These are phyloP conservation scores for Coelastrella sp. DNA, from an alignment of 139 green algal species.

Conservation along the genomic window DNA sequence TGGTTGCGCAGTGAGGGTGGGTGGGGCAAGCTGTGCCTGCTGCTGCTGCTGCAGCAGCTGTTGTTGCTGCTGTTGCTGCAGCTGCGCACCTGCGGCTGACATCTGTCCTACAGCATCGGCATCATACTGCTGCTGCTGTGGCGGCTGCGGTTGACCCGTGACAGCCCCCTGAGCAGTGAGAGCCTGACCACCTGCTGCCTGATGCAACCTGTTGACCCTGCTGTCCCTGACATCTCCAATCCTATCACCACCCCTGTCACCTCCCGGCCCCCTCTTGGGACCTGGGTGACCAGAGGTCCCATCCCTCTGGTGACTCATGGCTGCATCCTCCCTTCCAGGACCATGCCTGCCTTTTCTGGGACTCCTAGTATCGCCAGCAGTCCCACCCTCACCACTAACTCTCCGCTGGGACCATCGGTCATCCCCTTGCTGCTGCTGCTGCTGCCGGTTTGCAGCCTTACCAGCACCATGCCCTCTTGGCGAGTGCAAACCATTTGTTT, in stretches of 20 bases:
- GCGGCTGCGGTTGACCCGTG: constrained; percentile 14
- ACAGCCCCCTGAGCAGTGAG: background rate
- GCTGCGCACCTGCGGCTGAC: background rate
- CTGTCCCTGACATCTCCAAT: background rate
- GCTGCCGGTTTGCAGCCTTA: background rate
- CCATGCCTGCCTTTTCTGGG: background rate
- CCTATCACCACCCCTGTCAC: background rate
- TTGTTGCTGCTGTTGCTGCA: background rate
- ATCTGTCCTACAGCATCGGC: background rate
- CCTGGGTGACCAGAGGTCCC: background rate
- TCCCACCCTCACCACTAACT: background rate
- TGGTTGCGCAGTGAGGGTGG: background rate
- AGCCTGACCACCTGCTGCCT: too few relatives aligned
- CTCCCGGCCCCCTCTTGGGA: background rate
- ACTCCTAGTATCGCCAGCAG: background rate
- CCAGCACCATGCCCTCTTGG: background rate
- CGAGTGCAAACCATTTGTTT: background rate
- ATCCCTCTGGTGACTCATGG: background rate
- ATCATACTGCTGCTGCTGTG: constrained; percentile 9
- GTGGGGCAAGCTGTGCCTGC: constrained; percentile 3
- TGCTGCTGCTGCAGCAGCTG: constrained; percentile 25
- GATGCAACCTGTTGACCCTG: background rate
- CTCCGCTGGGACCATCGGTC: background rate
- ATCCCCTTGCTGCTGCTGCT: constrained; percentile 10
- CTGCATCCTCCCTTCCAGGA: background rate